phyloP scores from a whole-genome alignment of 768 basidiomycete genomes.

The Lentinula raphanica region DNA sequence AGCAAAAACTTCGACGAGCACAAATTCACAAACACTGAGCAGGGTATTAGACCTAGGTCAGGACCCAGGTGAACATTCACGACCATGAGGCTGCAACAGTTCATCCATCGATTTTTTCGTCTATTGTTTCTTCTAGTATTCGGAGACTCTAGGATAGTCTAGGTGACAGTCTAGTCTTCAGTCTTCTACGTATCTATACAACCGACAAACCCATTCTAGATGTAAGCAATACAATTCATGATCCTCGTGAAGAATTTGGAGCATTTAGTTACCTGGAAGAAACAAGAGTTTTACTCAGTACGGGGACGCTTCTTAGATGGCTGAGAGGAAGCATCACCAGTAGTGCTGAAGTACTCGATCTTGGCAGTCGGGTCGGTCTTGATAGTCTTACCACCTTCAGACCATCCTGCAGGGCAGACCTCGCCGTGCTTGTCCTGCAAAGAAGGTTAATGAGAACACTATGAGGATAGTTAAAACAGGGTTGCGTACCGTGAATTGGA shows the following conservation, averaged over 20 bases:
- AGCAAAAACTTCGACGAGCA: not conserved
- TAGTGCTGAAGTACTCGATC: conserved; percentile 63
- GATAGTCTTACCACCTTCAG: conserved; percentile 74
- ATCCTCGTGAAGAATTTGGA: not conserved
- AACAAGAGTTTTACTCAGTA: conserved; percentile 9
- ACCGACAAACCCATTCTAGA: conserved; percentile 3
- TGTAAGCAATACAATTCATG: conserved; percentile 3
- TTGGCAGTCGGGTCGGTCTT: conserved; percentile 71
- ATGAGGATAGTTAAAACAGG: not conserved
- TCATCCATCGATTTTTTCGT: not conserved
- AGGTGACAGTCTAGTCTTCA: not conserved
- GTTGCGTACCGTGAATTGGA: conserved; percentile 75
- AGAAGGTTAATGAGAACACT: no score
- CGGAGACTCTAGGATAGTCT: not conserved
- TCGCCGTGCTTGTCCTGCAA: conserved; percentile 80
- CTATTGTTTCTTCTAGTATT: conserved; percentile 1
- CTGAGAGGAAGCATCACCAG: conserved; percentile 11
- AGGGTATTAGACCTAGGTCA: not conserved
- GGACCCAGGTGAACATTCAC: not conserved
- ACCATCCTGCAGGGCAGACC: conserved; percentile 92
- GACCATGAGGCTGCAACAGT: not conserved
- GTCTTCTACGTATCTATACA: conserved; percentile 6
- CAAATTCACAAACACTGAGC: no score
- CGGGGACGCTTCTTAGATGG: conserved; percentile 11
- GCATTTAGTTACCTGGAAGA: conserved; percentile 8